Evolutionary conservation across 768 basidiomycete species (phyloP), one percentile per base, ranked within the genome.

Genomic region (Hypholoma fasciculare): DNA sequence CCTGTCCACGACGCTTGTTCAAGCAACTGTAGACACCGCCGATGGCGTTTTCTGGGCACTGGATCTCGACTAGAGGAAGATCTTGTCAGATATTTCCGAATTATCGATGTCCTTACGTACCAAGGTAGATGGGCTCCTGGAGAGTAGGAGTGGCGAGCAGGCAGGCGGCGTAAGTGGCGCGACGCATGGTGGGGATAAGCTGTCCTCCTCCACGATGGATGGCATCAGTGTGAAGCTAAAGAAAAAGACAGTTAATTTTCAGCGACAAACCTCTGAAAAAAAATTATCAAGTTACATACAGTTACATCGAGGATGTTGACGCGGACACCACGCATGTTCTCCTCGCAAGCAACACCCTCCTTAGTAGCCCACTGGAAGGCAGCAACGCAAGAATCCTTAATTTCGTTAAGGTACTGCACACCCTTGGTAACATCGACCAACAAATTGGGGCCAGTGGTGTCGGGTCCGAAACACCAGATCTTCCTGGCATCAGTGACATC

Each of bases 381-480:
- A 66, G 97, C 96, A 73, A 99, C 86, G 74, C 95, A 97, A 64
- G 97, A 98, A 75, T 99, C 97, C 83, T 99, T 98, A 83, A 99
- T 99, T 86, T 99, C 97, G 73, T 94, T 96, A 62, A 99, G 80
- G 81, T 97, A 98, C 72, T 99, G 97, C 58, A 97, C 94, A 81
- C 94, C 97, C 86, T 98, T 99, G 68, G 97, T 98, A 66, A 90
- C 92, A 78, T 99, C 97, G 68, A 97, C 94, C 75, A 99, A 78
- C 76, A 99, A 75, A 79, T 99, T 99, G 57, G 97, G 88, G 46
- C 97, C 97, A 64, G 92, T 94, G 52, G 94, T 97, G 64, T 99
- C 97, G 62, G 97, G 97, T 67, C 96, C 97, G 83, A 99, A 99
- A 77, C 92, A 94, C 97, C 97, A 99, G 72, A 99, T 98, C 85